phyloP scores from a whole-genome alignment of 202 grass and related monocot genomes.

The Panicum hallii region DNA sequence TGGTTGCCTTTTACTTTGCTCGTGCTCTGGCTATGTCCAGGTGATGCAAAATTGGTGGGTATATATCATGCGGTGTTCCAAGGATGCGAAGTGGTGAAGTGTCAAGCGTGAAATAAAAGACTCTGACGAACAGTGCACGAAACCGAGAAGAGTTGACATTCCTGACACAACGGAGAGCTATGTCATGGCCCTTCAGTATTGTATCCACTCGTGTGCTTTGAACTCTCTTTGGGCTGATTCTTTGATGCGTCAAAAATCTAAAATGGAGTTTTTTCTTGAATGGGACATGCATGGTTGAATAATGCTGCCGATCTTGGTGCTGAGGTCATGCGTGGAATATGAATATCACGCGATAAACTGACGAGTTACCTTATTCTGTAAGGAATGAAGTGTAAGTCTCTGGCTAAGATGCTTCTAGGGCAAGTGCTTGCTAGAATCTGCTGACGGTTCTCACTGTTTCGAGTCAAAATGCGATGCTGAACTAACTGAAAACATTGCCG shows the following conservation, averaged over 20 bases:
- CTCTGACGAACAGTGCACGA: neutral
- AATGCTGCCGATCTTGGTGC: neutral
- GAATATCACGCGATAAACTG: neutral
- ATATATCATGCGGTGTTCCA: slow-evolving; percentile 27
- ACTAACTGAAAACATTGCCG: neutral
- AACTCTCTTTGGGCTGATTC: slow-evolving; percentile 34
- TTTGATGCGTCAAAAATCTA: neutral
- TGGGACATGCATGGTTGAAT: slow-evolving; percentile 14
- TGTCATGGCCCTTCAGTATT: slow-evolving; percentile 1
- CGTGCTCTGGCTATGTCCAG: slow-evolving; percentile 32
- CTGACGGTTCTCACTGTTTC: neutral
- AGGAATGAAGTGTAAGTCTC: neutral
- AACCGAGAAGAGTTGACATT: slow-evolving; percentile 36
- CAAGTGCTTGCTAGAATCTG: neutral
- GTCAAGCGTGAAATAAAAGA: slow-evolving; percentile 38
- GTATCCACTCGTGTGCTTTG: neutral
- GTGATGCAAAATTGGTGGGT: neutral
- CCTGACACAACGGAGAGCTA: neutral
- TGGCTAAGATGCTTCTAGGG: neutral
- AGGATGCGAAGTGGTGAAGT: slow-evolving; percentile 39
- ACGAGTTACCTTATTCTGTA: neutral
- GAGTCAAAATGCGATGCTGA: neutral
- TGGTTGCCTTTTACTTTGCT: neutral
- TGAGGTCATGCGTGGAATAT: neutral
- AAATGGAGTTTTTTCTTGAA: neutral